Percentiles rank a stretch among this genome's conserved stretches.
Conservation (phyloP, 306 rosid species). For the Sindora glabra region DNA sequence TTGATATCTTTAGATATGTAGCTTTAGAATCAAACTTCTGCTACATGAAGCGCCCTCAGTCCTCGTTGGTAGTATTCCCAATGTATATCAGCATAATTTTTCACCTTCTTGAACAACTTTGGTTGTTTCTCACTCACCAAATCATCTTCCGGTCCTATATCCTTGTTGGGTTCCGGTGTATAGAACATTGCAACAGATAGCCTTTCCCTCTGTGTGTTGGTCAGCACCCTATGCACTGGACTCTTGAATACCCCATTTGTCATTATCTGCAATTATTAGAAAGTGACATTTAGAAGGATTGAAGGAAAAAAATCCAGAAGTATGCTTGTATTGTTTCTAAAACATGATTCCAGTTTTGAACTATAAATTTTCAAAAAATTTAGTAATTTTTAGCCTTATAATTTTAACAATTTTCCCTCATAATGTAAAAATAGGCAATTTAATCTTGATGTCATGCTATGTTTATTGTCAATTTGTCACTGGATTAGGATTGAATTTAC, state of each 20-base stretch:
- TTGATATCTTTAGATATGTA: too few species aligned
- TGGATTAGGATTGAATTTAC: too few species aligned
- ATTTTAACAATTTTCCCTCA: too few species aligned
- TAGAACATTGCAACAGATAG: slow-evolving; percentile 33
- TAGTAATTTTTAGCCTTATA: too few species aligned
- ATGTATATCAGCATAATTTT: slow-evolving; percentile 16
- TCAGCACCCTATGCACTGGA: slow-evolving; percentile 36
- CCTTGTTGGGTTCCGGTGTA: slow-evolving; percentile 28
- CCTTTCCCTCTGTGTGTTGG: slow-evolving; percentile 36
- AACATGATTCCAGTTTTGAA: too few species aligned
- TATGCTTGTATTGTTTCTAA: too few species aligned
- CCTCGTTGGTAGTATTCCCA: slow-evolving; percentile 28
- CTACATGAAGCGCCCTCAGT: slow-evolving; percentile 31
- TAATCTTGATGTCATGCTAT: too few species aligned
- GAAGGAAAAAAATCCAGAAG: too few species aligned
- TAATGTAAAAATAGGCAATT: too few species aligned
- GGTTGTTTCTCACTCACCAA: slow-evolving; percentile 34
- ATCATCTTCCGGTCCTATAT: slow-evolving; percentile 38
- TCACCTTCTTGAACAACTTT: slow-evolving; percentile 26
- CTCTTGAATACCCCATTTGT: slow-evolving; percentile 45
- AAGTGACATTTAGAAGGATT: too few species aligned
- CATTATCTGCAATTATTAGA: slow-evolving; percentile 28
- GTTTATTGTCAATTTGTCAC: too few species aligned
- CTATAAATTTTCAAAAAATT: too few species aligned
- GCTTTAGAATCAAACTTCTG: slow-evolving; percentile 15